phyloP scores from a whole-genome alignment of 1,284 basidiomycete genomes.

The Tilletia walkeri region DNA sequence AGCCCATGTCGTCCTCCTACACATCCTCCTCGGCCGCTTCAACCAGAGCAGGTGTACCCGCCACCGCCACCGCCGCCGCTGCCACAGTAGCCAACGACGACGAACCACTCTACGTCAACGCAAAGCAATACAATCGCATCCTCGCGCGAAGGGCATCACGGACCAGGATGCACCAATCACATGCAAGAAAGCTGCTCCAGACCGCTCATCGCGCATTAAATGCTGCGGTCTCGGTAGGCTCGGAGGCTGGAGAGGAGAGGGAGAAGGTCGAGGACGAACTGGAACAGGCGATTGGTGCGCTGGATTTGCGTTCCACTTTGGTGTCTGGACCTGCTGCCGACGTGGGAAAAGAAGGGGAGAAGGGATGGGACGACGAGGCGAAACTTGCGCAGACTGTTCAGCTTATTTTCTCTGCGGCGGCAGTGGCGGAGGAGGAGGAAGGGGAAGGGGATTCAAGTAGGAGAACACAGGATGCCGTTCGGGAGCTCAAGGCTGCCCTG shows the following conservation, averaged over 20 bases:
- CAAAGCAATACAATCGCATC: conserved; percentile 54
- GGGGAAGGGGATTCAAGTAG: conserved; percentile 3
- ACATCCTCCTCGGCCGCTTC: neutral
- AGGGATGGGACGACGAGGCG: neutral
- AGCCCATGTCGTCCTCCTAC: neutral
- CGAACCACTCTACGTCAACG: conserved; percentile 54
- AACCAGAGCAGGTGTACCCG: neutral
- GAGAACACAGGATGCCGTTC: neutral
- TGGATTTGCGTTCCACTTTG: neutral
- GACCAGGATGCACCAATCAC: conserved; percentile 46
- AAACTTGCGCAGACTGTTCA: neutral
- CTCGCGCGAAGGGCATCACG: conserved; percentile 46
- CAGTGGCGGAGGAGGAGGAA: conserved; percentile 29
- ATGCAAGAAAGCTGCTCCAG: conserved; percentile 34
- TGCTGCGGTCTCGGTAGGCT: conserved; percentile 25
- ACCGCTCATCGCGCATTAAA: neutral
- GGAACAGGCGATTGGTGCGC: neutral
- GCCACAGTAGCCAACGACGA: conserved; percentile 26
- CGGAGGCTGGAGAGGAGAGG: neutral
- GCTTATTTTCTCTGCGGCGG: neutral
- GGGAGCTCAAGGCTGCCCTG: neutral
- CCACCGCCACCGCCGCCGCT: neutral
- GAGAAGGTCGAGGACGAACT: neutral
- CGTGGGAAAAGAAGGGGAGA: neutral
- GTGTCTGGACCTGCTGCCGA: neutral